Evolutionary conservation across 495 filamentous ascomycete genomes (phyloP).

Genomic region (Penicillium subrubescens): DNA sequence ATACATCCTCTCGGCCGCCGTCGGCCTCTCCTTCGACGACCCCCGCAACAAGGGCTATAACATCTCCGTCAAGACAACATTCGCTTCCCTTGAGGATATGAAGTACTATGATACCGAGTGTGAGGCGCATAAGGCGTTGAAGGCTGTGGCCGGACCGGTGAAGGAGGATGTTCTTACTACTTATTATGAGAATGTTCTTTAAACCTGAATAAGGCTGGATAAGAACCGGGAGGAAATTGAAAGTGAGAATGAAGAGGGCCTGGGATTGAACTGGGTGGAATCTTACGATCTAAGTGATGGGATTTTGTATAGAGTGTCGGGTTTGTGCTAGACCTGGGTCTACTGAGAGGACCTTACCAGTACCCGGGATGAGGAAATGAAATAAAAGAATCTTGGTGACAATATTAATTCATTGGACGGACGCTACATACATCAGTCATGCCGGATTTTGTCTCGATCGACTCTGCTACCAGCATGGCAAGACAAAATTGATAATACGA

Average conservation of each 20-base stretch:
- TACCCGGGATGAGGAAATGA: background rate
- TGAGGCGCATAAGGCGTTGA: constrained; percentile 61
- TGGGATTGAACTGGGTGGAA: background rate
- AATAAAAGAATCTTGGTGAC: background rate
- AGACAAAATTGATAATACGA: background rate
- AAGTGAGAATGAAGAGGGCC: no score
- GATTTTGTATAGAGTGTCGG: background rate
- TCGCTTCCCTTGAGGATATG: constrained; percentile 67
- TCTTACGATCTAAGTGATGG: background rate
- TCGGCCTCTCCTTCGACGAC: constrained; percentile 50
- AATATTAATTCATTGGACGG: constrained; percentile 31
- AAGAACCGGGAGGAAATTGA: no score
- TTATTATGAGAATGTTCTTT: constrained; percentile 50
- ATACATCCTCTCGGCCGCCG: constrained; percentile 58
- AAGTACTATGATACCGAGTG: constrained; percentile 68
- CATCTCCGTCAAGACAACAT: constrained; percentile 58
- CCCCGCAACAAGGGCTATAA: constrained; percentile 65
- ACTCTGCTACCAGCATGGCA: background rate
- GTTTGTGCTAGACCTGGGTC: background rate
- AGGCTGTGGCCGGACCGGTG: constrained; percentile 45
- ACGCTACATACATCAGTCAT: constrained; percentile 32
- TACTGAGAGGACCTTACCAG: no score
- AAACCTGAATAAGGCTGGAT: no score
- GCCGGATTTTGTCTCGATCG: constrained; percentile 1
- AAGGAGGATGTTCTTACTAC: constrained; percentile 51